These are phyloP conservation scores for Globisporangium abappressorium DNA, from an alignment of 352 stramenopile genomes.

Conservation along the genomic window DNA sequence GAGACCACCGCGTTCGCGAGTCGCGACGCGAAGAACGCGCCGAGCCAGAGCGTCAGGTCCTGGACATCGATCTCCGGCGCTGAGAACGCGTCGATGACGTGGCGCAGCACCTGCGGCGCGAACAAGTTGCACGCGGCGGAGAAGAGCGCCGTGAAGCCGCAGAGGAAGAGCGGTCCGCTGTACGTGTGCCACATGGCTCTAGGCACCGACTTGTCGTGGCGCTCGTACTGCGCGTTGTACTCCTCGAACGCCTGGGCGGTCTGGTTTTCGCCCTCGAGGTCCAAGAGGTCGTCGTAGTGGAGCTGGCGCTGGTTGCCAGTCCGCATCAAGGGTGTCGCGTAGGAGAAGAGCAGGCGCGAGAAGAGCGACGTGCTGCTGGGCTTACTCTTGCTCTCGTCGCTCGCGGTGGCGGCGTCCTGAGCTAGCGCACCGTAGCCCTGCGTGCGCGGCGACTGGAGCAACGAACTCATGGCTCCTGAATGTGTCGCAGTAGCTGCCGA, in stretches of 20 bases:
- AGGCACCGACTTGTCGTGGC: constrained; percentile 21
- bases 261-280: constrained; percentile 28
- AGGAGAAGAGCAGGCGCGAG: constrained; percentile 44
- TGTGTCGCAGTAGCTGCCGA: too few species aligned
- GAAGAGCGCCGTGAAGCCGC: constrained; percentile 4
- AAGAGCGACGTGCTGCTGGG: constrained; percentile 12
- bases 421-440: constrained; percentile 2
- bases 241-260: constrained; percentile 23
- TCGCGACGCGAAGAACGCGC: constrained; percentile 37
- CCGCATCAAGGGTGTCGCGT: constrained; percentile 38
- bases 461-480: neutral
- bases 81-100: constrained; percentile 19
- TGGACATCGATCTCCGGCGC: constrained; percentile 24
- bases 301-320: constrained; percentile 44
- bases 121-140: constrained; percentile 5
- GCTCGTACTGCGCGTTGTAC: constrained; percentile 24
- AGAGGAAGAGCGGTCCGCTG: constrained; percentile 1
- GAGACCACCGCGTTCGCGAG: constrained; percentile 29
- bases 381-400: neutral
- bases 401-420: neutral
- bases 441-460: neutral
- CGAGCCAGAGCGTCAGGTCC: constrained; percentile 30
- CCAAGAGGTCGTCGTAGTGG: constrained; percentile 38
- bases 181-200: constrained; percentile 22
- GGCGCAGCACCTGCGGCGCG: constrained; percentile 2